phyloP scores from a whole-genome alignment of 495 filamentous ascomycete genomes.

The Talaromyces proteolyticus region DNA sequence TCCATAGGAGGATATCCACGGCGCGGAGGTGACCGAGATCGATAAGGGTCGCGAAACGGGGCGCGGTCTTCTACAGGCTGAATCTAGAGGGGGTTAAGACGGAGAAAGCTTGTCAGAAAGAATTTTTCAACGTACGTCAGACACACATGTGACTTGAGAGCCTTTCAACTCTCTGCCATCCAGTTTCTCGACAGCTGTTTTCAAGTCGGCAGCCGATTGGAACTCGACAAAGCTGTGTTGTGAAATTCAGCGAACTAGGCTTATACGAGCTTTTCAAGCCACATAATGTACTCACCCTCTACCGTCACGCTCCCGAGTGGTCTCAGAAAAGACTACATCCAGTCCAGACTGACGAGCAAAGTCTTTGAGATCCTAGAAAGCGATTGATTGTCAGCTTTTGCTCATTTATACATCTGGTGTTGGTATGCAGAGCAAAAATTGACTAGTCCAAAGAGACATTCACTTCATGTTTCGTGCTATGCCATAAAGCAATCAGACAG shows the following conservation, averaged over 20 bases:
- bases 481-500: too few species aligned
- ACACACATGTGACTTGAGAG: slow-evolving; percentile 69
- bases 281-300: slow-evolving; percentile 68
- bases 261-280: neutral
- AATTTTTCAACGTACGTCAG: slow-evolving; percentile 42
- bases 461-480: too few species aligned
- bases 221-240: slow-evolving; percentile 90
- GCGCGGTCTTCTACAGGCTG: slow-evolving; percentile 59
- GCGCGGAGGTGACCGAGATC: slow-evolving; percentile 72
- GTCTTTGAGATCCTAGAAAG: slow-evolving; percentile 94
- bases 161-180: slow-evolving; percentile 91
- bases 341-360: slow-evolving; percentile 95
- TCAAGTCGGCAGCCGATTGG: slow-evolving; percentile 84
- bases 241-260: slow-evolving; percentile 11
- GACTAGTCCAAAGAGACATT: too few species aligned
- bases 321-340: slow-evolving; percentile 98
- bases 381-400: slow-evolving; percentile 13
- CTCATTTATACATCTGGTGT: neutral
- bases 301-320: slow-evolving; percentile 85
- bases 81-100: slow-evolving; percentile 41
- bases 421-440: slow-evolving; percentile 14
- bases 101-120: neutral
- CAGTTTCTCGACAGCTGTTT: slow-evolving; percentile 86
- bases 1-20: slow-evolving; percentile 62
- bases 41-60: slow-evolving; percentile 59